A percentile compares a stretch with the other conserved stretches of the same genome.
Conservation (phyloP, 2,329 filamentous ascomycete species). For the Colletotrichum lupini region DNA sequence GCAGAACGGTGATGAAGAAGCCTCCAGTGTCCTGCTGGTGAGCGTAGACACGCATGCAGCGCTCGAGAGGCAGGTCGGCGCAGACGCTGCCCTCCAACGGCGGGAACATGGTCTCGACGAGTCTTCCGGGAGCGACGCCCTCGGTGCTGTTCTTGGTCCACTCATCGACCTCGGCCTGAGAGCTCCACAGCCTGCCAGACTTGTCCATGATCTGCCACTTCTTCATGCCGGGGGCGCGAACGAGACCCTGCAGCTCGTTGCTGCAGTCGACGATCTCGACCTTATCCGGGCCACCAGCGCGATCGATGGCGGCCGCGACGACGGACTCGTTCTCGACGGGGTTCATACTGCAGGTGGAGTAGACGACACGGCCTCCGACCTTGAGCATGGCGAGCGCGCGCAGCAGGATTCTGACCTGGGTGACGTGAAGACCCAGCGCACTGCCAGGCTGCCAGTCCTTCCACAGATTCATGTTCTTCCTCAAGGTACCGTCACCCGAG, state of each 20-base stretch:
- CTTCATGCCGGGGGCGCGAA: slow-evolving; percentile 80
- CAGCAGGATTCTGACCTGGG: slow-evolving; percentile 90
- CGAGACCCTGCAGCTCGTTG: slow-evolving; percentile 79
- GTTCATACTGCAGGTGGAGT: slow-evolving; percentile 99
- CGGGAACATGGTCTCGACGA: slow-evolving; percentile 89
- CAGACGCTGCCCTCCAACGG: slow-evolving; percentile 63
- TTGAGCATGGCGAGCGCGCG: slow-evolving; percentile 96
- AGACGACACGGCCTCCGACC: slow-evolving; percentile 92
- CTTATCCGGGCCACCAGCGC: slow-evolving; percentile 85
- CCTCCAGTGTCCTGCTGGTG: slow-evolving; percentile 96
- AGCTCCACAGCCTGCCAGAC: slow-evolving; percentile 79
- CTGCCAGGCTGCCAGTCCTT: slow-evolving; percentile 93
- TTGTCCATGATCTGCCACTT: slow-evolving; percentile 95
- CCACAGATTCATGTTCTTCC: slow-evolving; percentile 96
- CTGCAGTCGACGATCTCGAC: slow-evolving; percentile 88
- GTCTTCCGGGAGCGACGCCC: slow-evolving; percentile 69
- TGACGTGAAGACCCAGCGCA: slow-evolving; percentile 86
- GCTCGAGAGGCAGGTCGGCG: slow-evolving; percentile 80
- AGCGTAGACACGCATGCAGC: slow-evolving; percentile 93
- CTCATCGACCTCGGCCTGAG: slow-evolving; percentile 83
- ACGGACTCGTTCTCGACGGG: slow-evolving; percentile 97
- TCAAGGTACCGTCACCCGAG: slow-evolving; percentile 91
- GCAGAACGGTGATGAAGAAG: slow-evolving; percentile 96
- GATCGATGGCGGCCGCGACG: slow-evolving; percentile 85
- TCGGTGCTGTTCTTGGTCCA: slow-evolving; percentile 70